Evolutionary conservation across 495 filamentous ascomycete species (phyloP), one percentile per base, ranked within the genome.

Genomic region (Geopyxis carbonaria): DNA sequence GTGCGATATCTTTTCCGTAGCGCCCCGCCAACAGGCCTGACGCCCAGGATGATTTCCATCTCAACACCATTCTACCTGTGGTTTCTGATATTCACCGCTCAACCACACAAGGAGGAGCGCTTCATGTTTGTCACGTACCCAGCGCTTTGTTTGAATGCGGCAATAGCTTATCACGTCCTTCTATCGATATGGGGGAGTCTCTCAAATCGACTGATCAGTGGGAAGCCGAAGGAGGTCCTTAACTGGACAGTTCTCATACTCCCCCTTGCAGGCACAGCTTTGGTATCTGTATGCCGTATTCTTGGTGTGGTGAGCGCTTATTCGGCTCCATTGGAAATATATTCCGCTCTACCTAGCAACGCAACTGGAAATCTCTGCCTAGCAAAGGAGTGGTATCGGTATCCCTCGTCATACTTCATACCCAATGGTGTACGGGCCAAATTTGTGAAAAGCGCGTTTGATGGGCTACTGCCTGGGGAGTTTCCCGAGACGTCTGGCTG

Each of bases 71-170:
- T 94, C 59, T 95, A 94, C 56, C 68, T 93, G 57, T 99, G 91
- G 91, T 69, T 95, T 18, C 72, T 58, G 5, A 87, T 95, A 39
- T 94, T 99, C 60, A 81, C 82, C 2, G 55, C 76, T 7, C 89
- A 95, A 54, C 76, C 89, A 14, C 91, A 99, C 66, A 99, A 99
- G 51, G 91, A 99, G 58, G 91, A 99, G 55, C 67, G 91, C 5
- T 99, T 99, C 63, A 95, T 99, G 85, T 95, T 92, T 57, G 87
- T 87, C 0, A 77, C 76, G 16, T 99, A 99, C 56, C 89, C 91
- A 6, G 78, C 83, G 37, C 66, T 99, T 18, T 83, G 79, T n/a
- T 66, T 95, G 19, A 89, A 89, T 59, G 87, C 87, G 9, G 81
- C 85, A n/a, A 61, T 93, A 35, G 63, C 83, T 1, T 63, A 89